A percentile compares a stretch with the other conserved stretches of the same genome.
Evolutionary conservation across 345 rosid species (phyloP).

Genomic region (Corchorus capsularis): DNA sequence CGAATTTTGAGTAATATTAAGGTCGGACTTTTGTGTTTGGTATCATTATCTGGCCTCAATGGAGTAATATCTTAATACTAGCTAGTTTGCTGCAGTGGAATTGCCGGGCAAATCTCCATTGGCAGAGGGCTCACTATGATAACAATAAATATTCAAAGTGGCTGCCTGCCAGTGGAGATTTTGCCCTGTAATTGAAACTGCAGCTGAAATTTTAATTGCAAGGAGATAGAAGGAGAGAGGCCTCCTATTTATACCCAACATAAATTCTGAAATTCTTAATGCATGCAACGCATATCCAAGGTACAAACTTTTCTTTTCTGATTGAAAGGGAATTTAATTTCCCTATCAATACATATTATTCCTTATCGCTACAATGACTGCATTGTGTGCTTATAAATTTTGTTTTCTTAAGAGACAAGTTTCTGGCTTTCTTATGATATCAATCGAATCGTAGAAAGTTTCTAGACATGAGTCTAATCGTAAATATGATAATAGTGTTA

Average conservation of each 20-base stretch:
- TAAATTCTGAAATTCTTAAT: background rate
- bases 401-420: background rate
- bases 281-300: constrained; percentile 11
- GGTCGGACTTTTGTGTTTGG: too few relatives aligned
- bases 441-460: too few relatives aligned
- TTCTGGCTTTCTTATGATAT: too few relatives aligned
- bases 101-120: background rate
- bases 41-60: too few relatives aligned
- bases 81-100: background rate
- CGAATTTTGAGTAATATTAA: too few relatives aligned
- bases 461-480: background rate
- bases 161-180: constrained; percentile 14
- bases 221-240: background rate
- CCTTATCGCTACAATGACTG: background rate
- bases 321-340: background rate
- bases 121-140: constrained; percentile 8
- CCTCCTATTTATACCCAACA: constrained; percentile 6
- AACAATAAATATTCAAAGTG: background rate
- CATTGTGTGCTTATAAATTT: background rate
- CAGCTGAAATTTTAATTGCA: constrained; percentile 4
- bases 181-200: constrained; percentile 16
- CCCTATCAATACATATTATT: background rate
- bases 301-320: background rate
- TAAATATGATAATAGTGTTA: background rate
- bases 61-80: too few relatives aligned